A percentile compares a stretch with the other conserved stretches of the same genome.
Evolutionary conservation across 164 flowering plant species (phyloP).

Genomic region (Umbellularia californica): DNA sequence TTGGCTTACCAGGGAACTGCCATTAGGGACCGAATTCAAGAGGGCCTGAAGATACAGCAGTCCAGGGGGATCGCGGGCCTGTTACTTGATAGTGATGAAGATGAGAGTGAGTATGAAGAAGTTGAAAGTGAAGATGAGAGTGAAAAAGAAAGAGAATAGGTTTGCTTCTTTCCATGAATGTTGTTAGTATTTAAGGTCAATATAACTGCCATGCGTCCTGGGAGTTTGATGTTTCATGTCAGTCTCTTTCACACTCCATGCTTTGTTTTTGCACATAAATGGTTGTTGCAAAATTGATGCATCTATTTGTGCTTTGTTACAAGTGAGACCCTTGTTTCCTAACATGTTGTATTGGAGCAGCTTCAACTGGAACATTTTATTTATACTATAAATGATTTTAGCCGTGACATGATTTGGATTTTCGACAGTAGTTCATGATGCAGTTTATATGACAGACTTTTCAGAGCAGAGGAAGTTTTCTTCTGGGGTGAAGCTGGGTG

Average conservation of each 20-base stretch:
- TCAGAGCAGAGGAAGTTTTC: too few relatives aligned
- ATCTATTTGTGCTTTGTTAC: neutral
- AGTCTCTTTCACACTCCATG: neutral
- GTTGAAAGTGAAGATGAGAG: neutral
- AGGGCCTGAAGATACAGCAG: slow-evolving; percentile 25
- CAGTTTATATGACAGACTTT: neutral
- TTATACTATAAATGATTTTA: neutral
- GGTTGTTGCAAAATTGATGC: neutral
- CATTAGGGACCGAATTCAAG: slow-evolving; percentile 32
- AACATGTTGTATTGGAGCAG: neutral
- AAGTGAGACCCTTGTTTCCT: neutral
- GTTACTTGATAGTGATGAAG: neutral
- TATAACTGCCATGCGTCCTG: neutral
- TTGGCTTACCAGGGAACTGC: slow-evolving; percentile 10
- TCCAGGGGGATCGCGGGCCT: slow-evolving; percentile 6
- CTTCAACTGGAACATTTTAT: neutral
- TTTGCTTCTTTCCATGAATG: neutral
- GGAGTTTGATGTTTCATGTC: neutral
- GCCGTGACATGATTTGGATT: neutral
- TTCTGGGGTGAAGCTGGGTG: too few relatives aligned
- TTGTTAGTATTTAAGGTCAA: too few relatives aligned
- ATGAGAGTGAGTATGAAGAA: neutral
- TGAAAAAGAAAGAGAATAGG: neutral
- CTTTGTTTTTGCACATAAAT: neutral
- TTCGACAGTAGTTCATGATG: neutral